Evolutionary conservation across 2,329 filamentous ascomycete genomes (phyloP), one percentile per base, ranked within the genome.

Genomic region (Raffaelea arxii): DNA sequence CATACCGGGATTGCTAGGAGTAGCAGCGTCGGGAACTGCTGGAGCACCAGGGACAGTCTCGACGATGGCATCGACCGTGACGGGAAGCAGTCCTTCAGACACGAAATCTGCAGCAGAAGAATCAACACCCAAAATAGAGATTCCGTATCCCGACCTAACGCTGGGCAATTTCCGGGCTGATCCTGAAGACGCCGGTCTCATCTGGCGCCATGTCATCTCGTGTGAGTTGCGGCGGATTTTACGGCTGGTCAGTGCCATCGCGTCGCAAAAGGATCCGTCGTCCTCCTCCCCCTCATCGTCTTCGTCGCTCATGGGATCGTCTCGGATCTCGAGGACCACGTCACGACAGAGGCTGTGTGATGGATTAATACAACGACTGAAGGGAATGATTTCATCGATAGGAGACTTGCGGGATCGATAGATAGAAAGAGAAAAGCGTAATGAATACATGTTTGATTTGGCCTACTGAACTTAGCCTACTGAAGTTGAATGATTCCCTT

Each of bases 301-400:
- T n/a, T n/a, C n/a, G n/a, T n/a, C n/a, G n/a, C n/a, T 16, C 70
- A 69, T 41, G 63, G 56, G 24, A 69, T 70, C 1, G 9, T 39
- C 70, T 68, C 7, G 68, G 68, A 1, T 69, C 70, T 6, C 61
- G 27, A 32, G 9, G 27, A 32, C 27, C 10, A n/a, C n/a, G n/a
- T 74, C 3, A 16, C 36, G 36, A 10, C 36, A 39, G 36, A 7
- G 36, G 36, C 19, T 39, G 7, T 39, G 36, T 19, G 36, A 39
- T 9, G 36, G 36, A 7, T 19, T 39, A 18, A 39, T 11, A 18
- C 36, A 39, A 18, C 9, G 36, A n/a, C 11, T 39, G 10, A 39
- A 39, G 36, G 36, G 10, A 9, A 39, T 39, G 36, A 39, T 39
- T 9, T 16, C 36, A 18, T 39, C 44, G 4, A 22, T 22, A 10